Conservation (phyloP, 2,329 filamentous ascomycete species). For the Fusarium ambrosium region DNA sequence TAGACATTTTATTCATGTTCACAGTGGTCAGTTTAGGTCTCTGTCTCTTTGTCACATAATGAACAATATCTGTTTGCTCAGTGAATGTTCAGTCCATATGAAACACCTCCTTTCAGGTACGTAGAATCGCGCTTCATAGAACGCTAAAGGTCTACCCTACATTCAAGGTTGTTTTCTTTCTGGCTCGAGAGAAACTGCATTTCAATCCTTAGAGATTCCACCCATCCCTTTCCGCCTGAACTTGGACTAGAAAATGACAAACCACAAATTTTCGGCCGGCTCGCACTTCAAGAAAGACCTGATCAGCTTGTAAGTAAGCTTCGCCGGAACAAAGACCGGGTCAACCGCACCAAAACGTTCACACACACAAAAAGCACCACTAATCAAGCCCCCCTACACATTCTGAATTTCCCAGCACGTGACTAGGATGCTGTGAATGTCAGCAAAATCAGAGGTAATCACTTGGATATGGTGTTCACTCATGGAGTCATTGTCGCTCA, state of each 20-base stretch:
- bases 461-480: not conserved
- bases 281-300: not conserved
- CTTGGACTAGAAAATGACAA: no score
- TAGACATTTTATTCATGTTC: not conserved
- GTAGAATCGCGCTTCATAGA: not conserved
- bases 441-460: not conserved
- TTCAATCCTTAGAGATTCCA: no score
- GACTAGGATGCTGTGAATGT: not conserved
- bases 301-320: not conserved
- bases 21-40: not conserved
- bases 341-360: not conserved
- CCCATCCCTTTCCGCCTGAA: no score
- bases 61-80: not conserved
- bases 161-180: accelerated
- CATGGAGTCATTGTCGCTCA: not conserved
- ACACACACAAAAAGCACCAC: not conserved
- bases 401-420: not conserved
- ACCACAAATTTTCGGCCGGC: not conserved
- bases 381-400: not conserved
- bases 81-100: not conserved
- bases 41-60: no score
- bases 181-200: not conserved
- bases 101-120: not conserved
- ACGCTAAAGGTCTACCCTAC: not conserved
- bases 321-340: not conserved